Base-by-base conservation (phyloP, 2,329 filamentous ascomycete species). In the Scedosporium boydii region DNA sequence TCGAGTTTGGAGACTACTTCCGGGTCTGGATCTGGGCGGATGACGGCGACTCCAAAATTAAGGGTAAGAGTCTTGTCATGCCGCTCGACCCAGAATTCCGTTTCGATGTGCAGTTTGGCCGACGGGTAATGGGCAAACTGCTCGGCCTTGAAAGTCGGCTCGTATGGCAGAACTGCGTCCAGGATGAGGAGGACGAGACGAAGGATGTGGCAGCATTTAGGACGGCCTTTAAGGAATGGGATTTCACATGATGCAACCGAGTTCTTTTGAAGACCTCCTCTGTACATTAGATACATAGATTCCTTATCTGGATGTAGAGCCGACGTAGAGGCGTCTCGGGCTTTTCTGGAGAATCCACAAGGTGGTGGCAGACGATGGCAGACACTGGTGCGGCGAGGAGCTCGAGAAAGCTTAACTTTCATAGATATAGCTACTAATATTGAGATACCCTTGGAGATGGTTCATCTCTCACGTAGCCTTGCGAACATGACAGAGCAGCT, bases 71-170 rank as follows among this genome's bases (percentile, higher is more conserved):
- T 18, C 78, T 97, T 63, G 81, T 93, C 61, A 84, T 98, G 77
- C 85, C 85, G 6, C 81, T 97, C 7, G 83, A 87, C 64, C 78
- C 86, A 27, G 86, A 84, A 18, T 83, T 89, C 66, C 84, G 88
- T 14, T 98, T 99, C 72, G 92, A 96, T 71, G 76, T 97, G 56
- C 93, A 98, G 71, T 98, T 96, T 70, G 92, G 90, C 3, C 83
- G 96, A 48, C 85, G 87, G 55, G 95, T 97, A 3, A 78, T 98
- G 72, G 93, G 91, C 1, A 97, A 96, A 75, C 78, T 99, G 60
- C 79, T 99, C 59, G 85, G 86, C 2, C 76, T 98, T 56, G 91
- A 97, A 73, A 78, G 84, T 55, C 81, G 95, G n/a, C 77, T 88
- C 60, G 81, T 91, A 67, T 99, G 95, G 95, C 87, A 87, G 73